These are phyloP conservation scores for Tetraselmis chui DNA, from an alignment of 139 green algal genomes.

Conservation along the genomic window DNA sequence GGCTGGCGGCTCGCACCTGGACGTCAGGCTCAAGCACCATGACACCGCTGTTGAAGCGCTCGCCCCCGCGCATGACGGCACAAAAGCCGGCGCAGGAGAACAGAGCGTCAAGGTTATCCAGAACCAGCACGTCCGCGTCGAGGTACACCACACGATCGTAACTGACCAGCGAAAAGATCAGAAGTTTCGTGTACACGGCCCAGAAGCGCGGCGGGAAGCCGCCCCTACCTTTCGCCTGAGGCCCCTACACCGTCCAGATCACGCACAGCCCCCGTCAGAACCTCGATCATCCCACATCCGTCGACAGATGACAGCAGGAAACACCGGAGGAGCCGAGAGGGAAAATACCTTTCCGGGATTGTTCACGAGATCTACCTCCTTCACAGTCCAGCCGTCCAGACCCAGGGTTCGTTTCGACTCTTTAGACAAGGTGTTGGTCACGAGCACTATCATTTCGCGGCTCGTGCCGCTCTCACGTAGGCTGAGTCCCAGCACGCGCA, in stretches of 20 bases:
- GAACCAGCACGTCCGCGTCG: constrained; percentile 63
- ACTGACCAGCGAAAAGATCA: constrained; percentile 58
- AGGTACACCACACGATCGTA: constrained; percentile 69
- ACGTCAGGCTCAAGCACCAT: constrained; percentile 47
- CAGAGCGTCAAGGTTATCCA: constrained; percentile 49
- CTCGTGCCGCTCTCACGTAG: constrained; percentile 42
- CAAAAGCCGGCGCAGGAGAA: constrained; percentile 70
- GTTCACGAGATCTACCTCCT: constrained; percentile 27
- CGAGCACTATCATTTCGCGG: constrained; percentile 39
- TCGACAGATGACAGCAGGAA: too few species aligned
- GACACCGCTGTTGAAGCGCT: constrained; percentile 70
- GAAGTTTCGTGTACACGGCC: constrained; percentile 73
- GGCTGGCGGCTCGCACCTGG: too few species aligned
- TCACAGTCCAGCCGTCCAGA: constrained; percentile 48
- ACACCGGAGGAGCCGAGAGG: neutral
- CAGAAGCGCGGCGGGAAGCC: constrained; percentile 49
- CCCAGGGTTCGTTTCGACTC: constrained; percentile 21
- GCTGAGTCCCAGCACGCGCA: constrained; percentile 55
- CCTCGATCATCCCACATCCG: too few species aligned
- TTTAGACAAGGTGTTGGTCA: constrained; percentile 28
- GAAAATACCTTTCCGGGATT: constrained; percentile 37
- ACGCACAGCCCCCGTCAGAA: too few species aligned
- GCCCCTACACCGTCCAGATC: neutral
- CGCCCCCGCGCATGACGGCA: constrained; percentile 55
- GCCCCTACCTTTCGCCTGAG: constrained; percentile 12